A percentile compares a stretch with the other conserved stretches of the same genome.
Evolutionary conservation across 345 rosid species (phyloP).

Genomic region (Eucalyptus guilfoylei): DNA sequence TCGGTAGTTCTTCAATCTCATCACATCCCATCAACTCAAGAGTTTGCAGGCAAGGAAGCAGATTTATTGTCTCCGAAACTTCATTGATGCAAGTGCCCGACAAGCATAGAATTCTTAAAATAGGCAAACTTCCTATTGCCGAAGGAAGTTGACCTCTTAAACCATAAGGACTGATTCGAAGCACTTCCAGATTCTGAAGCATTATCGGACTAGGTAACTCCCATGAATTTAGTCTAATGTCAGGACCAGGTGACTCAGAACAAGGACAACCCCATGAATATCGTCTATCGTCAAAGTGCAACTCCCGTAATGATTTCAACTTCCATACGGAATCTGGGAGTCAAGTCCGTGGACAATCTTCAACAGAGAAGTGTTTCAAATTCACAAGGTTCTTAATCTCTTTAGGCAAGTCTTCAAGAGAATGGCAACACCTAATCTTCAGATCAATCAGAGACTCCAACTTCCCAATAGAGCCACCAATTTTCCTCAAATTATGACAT

Average conservation of each 20-base stretch:
- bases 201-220: neutral
- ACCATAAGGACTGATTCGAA: accelerated
- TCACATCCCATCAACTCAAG: accelerated
- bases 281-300: neutral
- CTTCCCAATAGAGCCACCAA: neutral
- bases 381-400: neutral
- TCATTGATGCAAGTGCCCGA: accelerated
- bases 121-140: neutral
- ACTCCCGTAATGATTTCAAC: neutral
- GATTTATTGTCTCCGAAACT: neutral
- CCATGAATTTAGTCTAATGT: neutral
- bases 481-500: neutral
- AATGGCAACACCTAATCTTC: accelerated
- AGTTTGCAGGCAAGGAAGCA: neutral
- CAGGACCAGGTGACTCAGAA: too few species aligned
- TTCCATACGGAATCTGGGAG: neutral
- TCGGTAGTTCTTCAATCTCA: neutral
- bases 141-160: neutral
- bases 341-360: accelerated
- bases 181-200: neutral
- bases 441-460: neutral
- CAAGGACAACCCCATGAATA: too few species aligned
- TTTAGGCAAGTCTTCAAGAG: neutral
- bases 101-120: neutral
- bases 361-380: neutral